Conservation (phyloP, 768 basidiomycete species). For the Russula sp. region DNA sequence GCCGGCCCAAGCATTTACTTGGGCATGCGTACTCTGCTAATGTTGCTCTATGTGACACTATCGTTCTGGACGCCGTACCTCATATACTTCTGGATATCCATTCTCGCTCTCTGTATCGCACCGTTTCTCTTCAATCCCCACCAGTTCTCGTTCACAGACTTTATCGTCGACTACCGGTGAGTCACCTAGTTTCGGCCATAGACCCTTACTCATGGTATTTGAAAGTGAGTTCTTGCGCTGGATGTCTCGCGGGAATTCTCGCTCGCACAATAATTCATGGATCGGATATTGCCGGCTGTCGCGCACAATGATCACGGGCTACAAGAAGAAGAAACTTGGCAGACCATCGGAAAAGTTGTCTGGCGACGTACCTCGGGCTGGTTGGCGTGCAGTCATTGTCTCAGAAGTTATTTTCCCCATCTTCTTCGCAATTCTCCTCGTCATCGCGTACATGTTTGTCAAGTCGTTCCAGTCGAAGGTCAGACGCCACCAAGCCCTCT, state of each 20-base stretch:
- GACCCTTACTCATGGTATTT: background rate
- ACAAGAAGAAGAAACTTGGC: conserved; percentile 96
- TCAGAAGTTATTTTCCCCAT: conserved; percentile 86
- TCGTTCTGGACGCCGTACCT: conserved; percentile 88
- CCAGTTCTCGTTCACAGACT: conserved; percentile 96
- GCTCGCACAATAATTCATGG: conserved; percentile 97
- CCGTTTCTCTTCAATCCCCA: conserved; percentile 99
- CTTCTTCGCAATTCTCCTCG: conserved; percentile 80
- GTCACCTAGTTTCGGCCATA: conserved; percentile 29
- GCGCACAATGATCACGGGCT: conserved; percentile 99
- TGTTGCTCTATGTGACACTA: conserved; percentile 92
- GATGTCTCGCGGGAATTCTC: conserved; percentile 99
- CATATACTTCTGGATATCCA: conserved; percentile 98
- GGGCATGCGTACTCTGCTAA: conserved; percentile 88
- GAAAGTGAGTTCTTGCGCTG: conserved; percentile 91
- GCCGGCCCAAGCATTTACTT: conserved; percentile 98
- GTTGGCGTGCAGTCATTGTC: conserved; percentile 85
- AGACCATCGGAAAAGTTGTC: conserved; percentile 97
- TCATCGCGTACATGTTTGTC: conserved; percentile 89
- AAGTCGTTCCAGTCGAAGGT: conserved; percentile 75
- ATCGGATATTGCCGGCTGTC: conserved; percentile 98
- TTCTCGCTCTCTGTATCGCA: conserved; percentile 85
- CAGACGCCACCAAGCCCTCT: conserved; percentile 74
- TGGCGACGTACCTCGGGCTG: conserved; percentile 89
- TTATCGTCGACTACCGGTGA: conserved; percentile 91